Evolutionary conservation across 148 eudicot species (phyloP).

Genomic region (Linanthus parryae): DNA sequence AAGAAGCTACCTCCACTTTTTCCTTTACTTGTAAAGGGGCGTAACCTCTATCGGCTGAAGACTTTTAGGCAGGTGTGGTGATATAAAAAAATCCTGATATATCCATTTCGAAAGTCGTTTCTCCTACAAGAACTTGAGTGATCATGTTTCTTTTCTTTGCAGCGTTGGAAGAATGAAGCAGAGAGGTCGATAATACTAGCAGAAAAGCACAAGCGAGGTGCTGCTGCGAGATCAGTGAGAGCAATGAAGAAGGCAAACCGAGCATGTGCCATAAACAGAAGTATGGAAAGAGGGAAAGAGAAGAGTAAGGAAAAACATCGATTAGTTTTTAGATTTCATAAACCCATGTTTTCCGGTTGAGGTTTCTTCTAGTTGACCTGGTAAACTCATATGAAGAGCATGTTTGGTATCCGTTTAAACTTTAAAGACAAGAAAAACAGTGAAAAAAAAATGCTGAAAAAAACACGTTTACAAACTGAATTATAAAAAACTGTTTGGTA

Average conservation of each 20-base stretch:
- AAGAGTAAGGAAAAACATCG: too few species aligned
- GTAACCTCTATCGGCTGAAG: conserved; percentile 69
- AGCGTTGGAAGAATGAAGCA: conserved; percentile 77
- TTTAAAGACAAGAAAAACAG: too few species aligned
- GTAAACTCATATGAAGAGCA: too few species aligned
- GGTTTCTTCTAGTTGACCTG: too few species aligned
- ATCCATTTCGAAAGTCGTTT: too few species aligned
- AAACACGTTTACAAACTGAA: too few species aligned
- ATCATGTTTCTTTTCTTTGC: conserved; percentile 8
- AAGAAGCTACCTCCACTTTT: conserved; percentile 57
- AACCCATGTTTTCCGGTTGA: too few species aligned
- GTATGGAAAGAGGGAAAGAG: conserved; percentile 23
- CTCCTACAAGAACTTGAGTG: background rate
- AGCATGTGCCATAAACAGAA: conserved; percentile 16
- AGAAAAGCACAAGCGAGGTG: conserved; percentile 81
- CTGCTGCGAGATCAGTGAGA: conserved; percentile 53
- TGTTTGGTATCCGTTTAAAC: too few species aligned
- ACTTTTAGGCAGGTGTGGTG: conserved; percentile 69
- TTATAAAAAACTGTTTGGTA: too few species aligned
- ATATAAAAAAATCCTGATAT: background rate
- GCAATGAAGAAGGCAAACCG: conserved; percentile 30
- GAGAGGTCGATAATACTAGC: conserved; percentile 59
- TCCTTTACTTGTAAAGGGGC: conserved; percentile 81
- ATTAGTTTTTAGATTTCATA: too few species aligned
- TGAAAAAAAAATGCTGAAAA: too few species aligned